A percentile compares a stretch with the other conserved stretches of the same genome.
These are phyloP conservation scores for Didymella arachidicola DNA, from an alignment of 2,329 filamentous ascomycete species.

Conservation along the genomic window DNA sequence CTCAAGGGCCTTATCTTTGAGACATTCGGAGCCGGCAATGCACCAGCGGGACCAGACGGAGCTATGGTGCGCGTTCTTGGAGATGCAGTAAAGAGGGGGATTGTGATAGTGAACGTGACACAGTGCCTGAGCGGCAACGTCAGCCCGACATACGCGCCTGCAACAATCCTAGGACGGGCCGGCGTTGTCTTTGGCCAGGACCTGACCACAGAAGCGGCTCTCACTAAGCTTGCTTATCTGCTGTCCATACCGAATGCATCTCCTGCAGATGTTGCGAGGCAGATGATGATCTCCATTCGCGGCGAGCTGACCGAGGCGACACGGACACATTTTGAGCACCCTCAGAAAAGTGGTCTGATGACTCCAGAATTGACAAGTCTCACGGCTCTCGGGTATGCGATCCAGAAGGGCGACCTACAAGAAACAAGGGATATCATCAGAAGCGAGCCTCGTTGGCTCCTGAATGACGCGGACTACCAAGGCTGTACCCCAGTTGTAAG, in stretches of 20 bases:
- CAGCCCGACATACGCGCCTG: slow-evolving; percentile 53
- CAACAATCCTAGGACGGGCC: slow-evolving; percentile 75
- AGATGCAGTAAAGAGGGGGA: slow-evolving; percentile 78
- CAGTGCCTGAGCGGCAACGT: slow-evolving; percentile 72
- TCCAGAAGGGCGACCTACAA: slow-evolving; percentile 72
- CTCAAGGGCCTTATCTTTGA: slow-evolving; percentile 85
- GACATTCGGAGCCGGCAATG: slow-evolving; percentile 93
- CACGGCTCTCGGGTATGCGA: slow-evolving; percentile 80
- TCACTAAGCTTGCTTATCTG: slow-evolving; percentile 89
- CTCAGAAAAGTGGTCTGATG: slow-evolving; percentile 63
- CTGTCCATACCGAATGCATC: slow-evolving; percentile 73
- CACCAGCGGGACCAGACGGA: slow-evolving; percentile 81
- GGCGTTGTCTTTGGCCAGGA: slow-evolving; percentile 91
- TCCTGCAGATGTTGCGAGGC: slow-evolving; percentile 69
- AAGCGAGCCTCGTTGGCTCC: slow-evolving; percentile 69
- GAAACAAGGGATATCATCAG: slow-evolving; percentile 73
- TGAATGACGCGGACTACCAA: slow-evolving; percentile 80
- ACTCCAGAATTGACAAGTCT: slow-evolving; percentile 70
- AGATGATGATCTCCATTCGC: slow-evolving; percentile 77
- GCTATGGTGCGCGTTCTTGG: slow-evolving; percentile 79
- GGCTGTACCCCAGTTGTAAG: slow-evolving; percentile 72
- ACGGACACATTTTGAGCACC: slow-evolving; percentile 78
- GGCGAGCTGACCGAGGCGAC: slow-evolving; percentile 85
- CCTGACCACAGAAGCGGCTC: slow-evolving; percentile 86
- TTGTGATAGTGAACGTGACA: slow-evolving; percentile 89